phyloP scores from a whole-genome alignment of 208 protist genomes.

The Leishmania aethiopica region DNA sequence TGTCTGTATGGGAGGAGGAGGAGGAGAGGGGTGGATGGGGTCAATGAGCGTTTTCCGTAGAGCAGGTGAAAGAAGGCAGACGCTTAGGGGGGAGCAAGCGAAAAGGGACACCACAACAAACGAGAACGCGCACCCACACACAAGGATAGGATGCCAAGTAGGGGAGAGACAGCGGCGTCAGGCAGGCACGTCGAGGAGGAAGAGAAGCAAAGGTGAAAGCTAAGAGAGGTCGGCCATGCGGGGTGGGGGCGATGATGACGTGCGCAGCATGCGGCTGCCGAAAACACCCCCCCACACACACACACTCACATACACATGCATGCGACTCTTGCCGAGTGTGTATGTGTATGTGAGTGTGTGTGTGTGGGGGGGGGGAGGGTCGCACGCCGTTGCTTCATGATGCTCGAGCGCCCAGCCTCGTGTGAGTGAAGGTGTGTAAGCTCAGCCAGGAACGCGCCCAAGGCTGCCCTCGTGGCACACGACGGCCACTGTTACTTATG shows the following conservation, averaged over 20 bases:
- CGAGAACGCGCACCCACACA: background rate
- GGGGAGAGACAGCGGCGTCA: background rate
- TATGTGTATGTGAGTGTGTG: too few relatives aligned
- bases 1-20: background rate
- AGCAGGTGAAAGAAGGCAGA: background rate
- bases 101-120: background rate
- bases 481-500: background rate
- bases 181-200: background rate
- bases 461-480: background rate
- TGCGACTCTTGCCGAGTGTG: background rate
- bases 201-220: background rate
- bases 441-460: background rate
- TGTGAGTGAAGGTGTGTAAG: background rate
- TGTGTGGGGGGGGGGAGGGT: background rate
- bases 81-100: background rate
- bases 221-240: background rate
- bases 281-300: background rate
- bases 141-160: background rate
- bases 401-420: background rate
- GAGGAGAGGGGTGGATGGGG: background rate
- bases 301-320: background rate
- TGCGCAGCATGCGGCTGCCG: background rate
- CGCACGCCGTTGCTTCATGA: background rate
- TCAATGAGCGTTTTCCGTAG: background rate
- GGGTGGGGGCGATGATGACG: background rate